phyloP scores from a whole-genome alignment of 768 basidiomycete species.

The Cyclocybe cylindracea region DNA sequence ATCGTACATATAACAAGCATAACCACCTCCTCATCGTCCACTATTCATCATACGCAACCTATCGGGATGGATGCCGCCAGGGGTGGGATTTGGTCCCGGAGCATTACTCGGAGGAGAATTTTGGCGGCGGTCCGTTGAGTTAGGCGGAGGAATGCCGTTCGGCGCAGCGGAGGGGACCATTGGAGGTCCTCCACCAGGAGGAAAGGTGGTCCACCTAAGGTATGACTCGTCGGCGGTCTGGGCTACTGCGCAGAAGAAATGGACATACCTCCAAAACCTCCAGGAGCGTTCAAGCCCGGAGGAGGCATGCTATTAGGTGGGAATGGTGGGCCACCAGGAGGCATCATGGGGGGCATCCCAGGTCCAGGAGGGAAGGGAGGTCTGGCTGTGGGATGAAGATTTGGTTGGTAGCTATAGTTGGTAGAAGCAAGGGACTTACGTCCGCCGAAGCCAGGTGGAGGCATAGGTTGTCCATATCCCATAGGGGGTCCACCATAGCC shows the following conservation, averaged over 20 bases:
- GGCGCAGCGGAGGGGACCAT: no score
- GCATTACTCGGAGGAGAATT: slow-evolving; percentile 26
- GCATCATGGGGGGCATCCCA: slow-evolving; percentile 53
- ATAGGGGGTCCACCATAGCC: slow-evolving; percentile 47
- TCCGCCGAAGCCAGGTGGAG: slow-evolving; percentile 55
- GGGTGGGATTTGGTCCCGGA: slow-evolving; percentile 30
- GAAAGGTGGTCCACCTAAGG: slow-evolving; percentile 48
- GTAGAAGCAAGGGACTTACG: slow-evolving; percentile 35
- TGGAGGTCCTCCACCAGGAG: slow-evolving; percentile 47
- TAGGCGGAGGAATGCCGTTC: slow-evolving; percentile 25
- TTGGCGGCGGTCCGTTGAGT: slow-evolving; percentile 35
- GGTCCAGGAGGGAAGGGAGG: slow-evolving; percentile 74
- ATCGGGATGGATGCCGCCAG: slow-evolving; percentile 83
- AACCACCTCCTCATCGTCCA: slow-evolving; percentile 19
- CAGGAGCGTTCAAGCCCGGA: slow-evolving; percentile 42
- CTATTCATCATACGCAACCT: slow-evolving; percentile 75
- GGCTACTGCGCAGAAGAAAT: background rate
- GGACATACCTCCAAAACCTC: slow-evolving; percentile 21
- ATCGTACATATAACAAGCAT: background rate
- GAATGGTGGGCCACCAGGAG: slow-evolving; percentile 68
- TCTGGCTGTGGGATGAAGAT: slow-evolving; percentile 41
- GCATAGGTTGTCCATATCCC: slow-evolving; percentile 52
- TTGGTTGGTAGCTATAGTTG: slow-evolving; percentile 4
- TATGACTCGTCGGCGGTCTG: slow-evolving; percentile 4
- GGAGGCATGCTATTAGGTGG: slow-evolving; percentile 58